Evolutionary conservation across 108 stramenopile species (phyloP).

Genomic region (Poteriospumella lacustris): DNA sequence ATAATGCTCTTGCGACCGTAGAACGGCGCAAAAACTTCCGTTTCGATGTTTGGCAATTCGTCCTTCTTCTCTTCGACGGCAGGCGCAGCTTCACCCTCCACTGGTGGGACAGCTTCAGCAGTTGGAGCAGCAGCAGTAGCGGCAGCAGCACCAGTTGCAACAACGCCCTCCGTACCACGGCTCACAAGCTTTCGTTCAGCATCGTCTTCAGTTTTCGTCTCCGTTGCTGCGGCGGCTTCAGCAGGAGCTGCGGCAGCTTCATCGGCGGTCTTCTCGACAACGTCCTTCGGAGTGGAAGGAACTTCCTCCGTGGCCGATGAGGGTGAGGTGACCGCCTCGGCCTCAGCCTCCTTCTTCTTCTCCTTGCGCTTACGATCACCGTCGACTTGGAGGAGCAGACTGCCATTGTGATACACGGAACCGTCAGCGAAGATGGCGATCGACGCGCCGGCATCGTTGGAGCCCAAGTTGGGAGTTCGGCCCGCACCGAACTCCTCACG

Average conservation of each 20-base stretch:
- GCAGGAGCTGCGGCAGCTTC: no score
- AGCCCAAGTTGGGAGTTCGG: constrained; percentile 18
- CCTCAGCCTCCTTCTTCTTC: constrained; percentile 18
- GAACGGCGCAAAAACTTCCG: background rate
- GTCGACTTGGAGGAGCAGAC: background rate
- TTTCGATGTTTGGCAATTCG: background rate
- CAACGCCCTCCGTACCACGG: no score
- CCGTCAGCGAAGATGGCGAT: constrained; percentile 27
- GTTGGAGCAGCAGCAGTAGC: background rate
- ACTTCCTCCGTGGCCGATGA: no score
- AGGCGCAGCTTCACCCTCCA: background rate
- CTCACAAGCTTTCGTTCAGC: no score
- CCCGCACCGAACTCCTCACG: constrained; percentile 31
- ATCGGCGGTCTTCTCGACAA: no score
- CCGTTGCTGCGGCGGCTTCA: no score
- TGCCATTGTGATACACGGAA: constrained; percentile 29
- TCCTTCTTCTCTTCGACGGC: background rate
- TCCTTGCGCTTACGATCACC: background rate
- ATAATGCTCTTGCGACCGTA: background rate
- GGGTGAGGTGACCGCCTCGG: no score
- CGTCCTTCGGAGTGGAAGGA: no score
- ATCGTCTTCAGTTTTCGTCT: no score
- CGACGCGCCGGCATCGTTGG: background rate
- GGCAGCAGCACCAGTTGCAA: background rate
- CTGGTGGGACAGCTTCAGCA: no score